Percentiles rank a stretch among this genome's conserved stretches.
Conservation (phyloP, 2,329 filamentous ascomycete species). For the Aspergillus sp. region DNA sequence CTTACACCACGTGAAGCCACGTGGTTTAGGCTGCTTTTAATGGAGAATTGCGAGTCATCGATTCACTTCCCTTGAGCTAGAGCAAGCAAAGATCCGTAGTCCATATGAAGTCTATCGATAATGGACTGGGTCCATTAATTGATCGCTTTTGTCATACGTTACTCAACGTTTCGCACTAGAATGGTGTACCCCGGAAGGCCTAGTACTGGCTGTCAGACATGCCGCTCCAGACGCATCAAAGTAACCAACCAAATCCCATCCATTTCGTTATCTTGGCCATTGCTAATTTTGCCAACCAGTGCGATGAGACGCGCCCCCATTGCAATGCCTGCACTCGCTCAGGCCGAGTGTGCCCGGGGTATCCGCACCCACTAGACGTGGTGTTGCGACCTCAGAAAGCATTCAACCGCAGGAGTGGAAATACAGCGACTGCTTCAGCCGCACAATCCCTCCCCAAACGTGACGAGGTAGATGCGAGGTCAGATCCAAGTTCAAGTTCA, state of each 20-base stretch:
- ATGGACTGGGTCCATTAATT: neutral
- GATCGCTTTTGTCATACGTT: neutral
- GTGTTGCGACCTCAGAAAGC: constrained; percentile 26
- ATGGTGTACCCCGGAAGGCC: constrained; percentile 32
- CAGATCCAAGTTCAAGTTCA: neutral
- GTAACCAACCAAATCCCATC: constrained; percentile 9
- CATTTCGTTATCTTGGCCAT: too few species aligned
- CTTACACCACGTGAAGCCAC: neutral
- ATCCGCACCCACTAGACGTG: constrained; percentile 29
- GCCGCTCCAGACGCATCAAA: constrained; percentile 30
- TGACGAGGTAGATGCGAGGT: neutral
- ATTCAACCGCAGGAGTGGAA: constrained; percentile 18
- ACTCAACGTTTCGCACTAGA: neutral
- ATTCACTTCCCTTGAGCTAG: neutral
- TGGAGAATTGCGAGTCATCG: neutral
- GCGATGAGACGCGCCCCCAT: constrained; percentile 31
- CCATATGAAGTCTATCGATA: neutral
- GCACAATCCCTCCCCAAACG: neutral
- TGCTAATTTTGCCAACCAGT: constrained; percentile 16
- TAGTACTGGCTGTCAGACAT: constrained; percentile 29
- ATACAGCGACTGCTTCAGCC: neutral
- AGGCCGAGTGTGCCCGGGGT: constrained; percentile 29
- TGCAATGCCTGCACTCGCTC: constrained; percentile 29
- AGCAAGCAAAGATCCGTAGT: neutral
- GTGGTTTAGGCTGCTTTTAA: neutral